A percentile compares a stretch with the other conserved stretches of the same genome.
phyloP scores from a whole-genome alignment of 164 flowering plant genomes.

The Berberis thunbergii region DNA sequence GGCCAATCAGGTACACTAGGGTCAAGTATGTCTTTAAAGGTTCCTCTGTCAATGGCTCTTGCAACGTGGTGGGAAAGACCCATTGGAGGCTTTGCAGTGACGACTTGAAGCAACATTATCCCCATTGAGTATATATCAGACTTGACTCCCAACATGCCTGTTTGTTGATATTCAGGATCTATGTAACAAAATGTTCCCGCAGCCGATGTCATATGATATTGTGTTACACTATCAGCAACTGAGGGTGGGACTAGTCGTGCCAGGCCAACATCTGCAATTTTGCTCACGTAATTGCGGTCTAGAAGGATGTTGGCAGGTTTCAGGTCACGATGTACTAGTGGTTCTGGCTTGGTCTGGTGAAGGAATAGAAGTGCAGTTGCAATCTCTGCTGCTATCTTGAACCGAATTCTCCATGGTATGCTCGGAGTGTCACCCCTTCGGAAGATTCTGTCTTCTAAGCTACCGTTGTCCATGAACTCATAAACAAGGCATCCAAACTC shows the following conservation, averaged over 20 bases:
- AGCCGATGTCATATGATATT: slow-evolving; percentile 63
- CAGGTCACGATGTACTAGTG: slow-evolving; percentile 72
- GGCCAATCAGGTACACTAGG: slow-evolving; percentile 66
- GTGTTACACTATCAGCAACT: slow-evolving; percentile 57
- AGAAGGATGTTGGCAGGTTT: slow-evolving; percentile 74
- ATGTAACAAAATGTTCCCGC: slow-evolving; percentile 86
- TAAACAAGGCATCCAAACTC: slow-evolving; percentile 72
- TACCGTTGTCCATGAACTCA: slow-evolving; percentile 62
- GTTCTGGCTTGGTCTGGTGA: slow-evolving; percentile 81
- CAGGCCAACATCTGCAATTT: slow-evolving; percentile 74
- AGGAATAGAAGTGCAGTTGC: slow-evolving; percentile 66
- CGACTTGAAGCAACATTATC: slow-evolving; percentile 56
- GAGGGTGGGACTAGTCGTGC: slow-evolving; percentile 65
- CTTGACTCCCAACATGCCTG: slow-evolving; percentile 55
- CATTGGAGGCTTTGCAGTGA: slow-evolving; percentile 69
- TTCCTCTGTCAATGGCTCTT: slow-evolving; percentile 45
- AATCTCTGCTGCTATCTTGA: slow-evolving; percentile 57
- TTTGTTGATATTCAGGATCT: slow-evolving; percentile 82
- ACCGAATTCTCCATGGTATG: slow-evolving; percentile 48
- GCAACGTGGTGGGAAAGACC: slow-evolving; percentile 52
- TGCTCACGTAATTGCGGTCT: slow-evolving; percentile 55
- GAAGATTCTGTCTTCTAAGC: slow-evolving; percentile 67
- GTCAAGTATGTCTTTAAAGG: slow-evolving; percentile 43
- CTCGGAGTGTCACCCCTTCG: slow-evolving; percentile 37
- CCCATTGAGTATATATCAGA: slow-evolving; percentile 74